phyloP scores from a whole-genome alignment of 1,284 basidiomycete genomes.

The Microbotryomycetes sp. region DNA sequence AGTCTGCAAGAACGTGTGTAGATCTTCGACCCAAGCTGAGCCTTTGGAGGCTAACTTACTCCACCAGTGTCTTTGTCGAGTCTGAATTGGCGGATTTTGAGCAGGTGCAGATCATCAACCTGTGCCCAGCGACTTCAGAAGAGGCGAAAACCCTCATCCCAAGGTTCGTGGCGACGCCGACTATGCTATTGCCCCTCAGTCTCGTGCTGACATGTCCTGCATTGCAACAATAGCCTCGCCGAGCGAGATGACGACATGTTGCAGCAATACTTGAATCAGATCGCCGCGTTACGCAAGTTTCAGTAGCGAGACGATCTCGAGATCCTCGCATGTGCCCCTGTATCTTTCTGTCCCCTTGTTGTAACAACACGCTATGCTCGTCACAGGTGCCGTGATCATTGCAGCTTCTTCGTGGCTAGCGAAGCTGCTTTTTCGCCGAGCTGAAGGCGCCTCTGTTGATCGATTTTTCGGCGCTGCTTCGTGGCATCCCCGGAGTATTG shows the following conservation, averaged over 20 bases:
- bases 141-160: constrained; percentile 87
- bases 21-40: constrained; percentile 5
- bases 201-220: neutral
- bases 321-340: no score
- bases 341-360: neutral
- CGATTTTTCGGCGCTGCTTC: no score
- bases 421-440: no score
- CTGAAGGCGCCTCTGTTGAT: no score
- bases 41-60: constrained; percentile 12
- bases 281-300: constrained; percentile 81
- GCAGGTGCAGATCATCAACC: constrained; percentile 82
- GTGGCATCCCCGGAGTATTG: neutral
- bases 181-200: neutral
- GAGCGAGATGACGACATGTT: constrained; percentile 79
- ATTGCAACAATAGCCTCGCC: constrained; percentile 52
- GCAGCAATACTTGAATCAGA: constrained; percentile 72
- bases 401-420: no score
- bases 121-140: constrained; percentile 78
- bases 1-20: constrained; percentile 77
- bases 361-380: no score
- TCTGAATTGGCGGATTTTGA: constrained; percentile 78
- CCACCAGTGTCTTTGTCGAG: constrained; percentile 60
- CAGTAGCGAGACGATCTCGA: constrained; percentile 59
- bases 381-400: no score
- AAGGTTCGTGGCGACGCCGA: constrained; percentile 44